Evolutionary conservation across 1,284 basidiomycete species (phyloP).

Genomic region (Tylopilus orsonianus): DNA sequence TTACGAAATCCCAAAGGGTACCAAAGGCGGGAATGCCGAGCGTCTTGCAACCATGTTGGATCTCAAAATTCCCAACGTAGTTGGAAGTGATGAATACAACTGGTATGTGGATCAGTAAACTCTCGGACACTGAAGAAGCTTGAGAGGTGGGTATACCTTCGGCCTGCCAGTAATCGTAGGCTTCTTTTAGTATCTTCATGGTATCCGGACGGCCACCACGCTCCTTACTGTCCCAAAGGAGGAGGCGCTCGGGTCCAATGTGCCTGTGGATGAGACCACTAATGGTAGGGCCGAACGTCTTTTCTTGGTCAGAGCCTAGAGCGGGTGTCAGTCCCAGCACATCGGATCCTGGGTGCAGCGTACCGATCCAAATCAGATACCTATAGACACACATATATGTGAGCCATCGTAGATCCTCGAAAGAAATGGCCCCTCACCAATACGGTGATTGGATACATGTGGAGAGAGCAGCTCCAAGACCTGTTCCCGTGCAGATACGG

Average conservation of each 20-base stretch:
- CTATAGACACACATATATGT: constrained; percentile 33
- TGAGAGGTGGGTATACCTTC: constrained; percentile 51
- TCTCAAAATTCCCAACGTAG: constrained; percentile 68
- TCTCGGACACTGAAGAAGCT: background rate
- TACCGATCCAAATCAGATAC: constrained; percentile 79
- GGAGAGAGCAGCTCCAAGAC: constrained; percentile 72
- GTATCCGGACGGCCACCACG: constrained; percentile 73
- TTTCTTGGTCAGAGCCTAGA: constrained; percentile 70
- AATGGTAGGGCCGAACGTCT: constrained; percentile 77
- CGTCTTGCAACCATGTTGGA: constrained; percentile 75
- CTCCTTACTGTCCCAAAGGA: constrained; percentile 71
- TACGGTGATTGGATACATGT: constrained; percentile 70
- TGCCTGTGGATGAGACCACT: constrained; percentile 64
- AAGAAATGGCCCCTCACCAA: constrained; percentile 47
- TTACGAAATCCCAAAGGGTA: constrained; percentile 72
- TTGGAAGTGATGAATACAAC: constrained; percentile 85
- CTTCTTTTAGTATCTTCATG: constrained; percentile 71
- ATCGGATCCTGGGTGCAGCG: constrained; percentile 16
- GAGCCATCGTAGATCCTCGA: constrained; percentile 6
- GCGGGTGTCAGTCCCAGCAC: constrained; percentile 4
- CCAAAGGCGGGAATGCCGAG: constrained; percentile 70
- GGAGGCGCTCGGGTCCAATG: constrained; percentile 64
- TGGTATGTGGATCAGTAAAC: constrained; percentile 26
- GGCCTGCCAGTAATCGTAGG: constrained; percentile 63
- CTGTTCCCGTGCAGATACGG: constrained; percentile 76